Evolutionary conservation across 2,329 filamentous ascomycete species (phyloP), one percentile per base, ranked within the genome.

Genomic region (Epichloe amarillans): DNA sequence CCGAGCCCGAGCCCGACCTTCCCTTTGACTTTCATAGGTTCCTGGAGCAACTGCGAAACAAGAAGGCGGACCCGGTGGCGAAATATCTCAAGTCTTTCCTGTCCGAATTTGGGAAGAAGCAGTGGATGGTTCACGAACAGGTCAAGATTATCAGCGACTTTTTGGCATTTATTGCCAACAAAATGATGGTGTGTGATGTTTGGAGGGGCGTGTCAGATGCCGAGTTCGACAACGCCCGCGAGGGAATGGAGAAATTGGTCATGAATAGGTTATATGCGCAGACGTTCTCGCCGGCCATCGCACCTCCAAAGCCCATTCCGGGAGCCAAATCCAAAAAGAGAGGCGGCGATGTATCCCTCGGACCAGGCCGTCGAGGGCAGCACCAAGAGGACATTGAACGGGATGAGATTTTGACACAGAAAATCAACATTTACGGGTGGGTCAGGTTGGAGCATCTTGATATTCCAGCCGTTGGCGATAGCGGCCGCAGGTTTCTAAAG

Each of bases 91-190:
- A 94, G 56, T 97, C 93, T 0, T 98, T 98, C 61, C 71, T 98
- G 33, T 82, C 82, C 46, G 94, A 98, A 66, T 98, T 98, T 68
- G 88, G 83, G 37, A 98, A 97, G 72, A 88, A 90, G 58, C 93
- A 97, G 67, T 98, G 93, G 93, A 95, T 95, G 87, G 93, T 96
- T 6, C 93, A 98, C 64, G 93, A 98, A 69, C 93, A 98, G 66
- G 93, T 97, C 64, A 98, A 98, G 70, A 97, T 98, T 55, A 95
- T 98, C 54, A 82, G 88, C 57, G 94, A 98, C 65, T 98, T 98
- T 59, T 73, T 98, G 46, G 83, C 89, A 43, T 98, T 98, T 62
- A 98, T 98, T 56, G 86, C 87, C 50, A 95, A 95, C 69, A 97
- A 97, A 72, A 98, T 98, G 94, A 88, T 85, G 14, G 79, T 88